Base-by-base conservation (phyloP, 805 yeast species). In the Starmerella vaccinii region DNA sequence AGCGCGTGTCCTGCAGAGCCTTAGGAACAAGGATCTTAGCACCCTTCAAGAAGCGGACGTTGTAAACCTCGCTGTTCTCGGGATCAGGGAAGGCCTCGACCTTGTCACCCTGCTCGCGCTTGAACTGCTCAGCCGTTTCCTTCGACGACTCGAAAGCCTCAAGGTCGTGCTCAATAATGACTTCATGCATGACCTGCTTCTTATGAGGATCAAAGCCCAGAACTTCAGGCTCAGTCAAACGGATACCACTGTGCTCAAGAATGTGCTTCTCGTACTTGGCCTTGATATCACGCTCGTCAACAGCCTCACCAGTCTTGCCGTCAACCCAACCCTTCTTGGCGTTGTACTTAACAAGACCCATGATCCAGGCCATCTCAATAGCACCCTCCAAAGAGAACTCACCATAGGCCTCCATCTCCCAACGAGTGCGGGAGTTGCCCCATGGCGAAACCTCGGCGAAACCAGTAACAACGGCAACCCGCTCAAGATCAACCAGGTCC, bases 271-370 rank as follows among this genome's bases (percentile, higher is more conserved):
- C 99, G 65, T 92, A 92, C 72, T 86, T 88, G 65, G 79, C 65
- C 79, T 92, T 92, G 68, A 92, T 80, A 61, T 89, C 96, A 68
- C 80, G 82, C 69, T 92, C 99, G 57, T 87, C 97, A 53, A 92
- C 95, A 34, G 96, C 97, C 63, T 78, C 81, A 60, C 77, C 81
- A 54, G 96, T 80, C 77, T 90, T 89, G 58, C 95, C 81, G 67
- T 92, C 99, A 61, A 90, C 85, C 98, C 98, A 92, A 62, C 97
- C 97, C 77, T 86, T 86, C 72, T 96, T 97, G 60, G 86, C 85
- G 73, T 85, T 92, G 73, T 92, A 92, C 72, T 86, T 87, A 73
- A 92, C 89, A 66, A 84, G 77, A 60, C 97, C 97, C 97, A 92
- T 92, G 62, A 92, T 89, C 97, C 97, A 92, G 46, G 99, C 97